phyloP scores from a whole-genome alignment of 2,329 filamentous ascomycete genomes.

The Epichloe coenophiala region DNA sequence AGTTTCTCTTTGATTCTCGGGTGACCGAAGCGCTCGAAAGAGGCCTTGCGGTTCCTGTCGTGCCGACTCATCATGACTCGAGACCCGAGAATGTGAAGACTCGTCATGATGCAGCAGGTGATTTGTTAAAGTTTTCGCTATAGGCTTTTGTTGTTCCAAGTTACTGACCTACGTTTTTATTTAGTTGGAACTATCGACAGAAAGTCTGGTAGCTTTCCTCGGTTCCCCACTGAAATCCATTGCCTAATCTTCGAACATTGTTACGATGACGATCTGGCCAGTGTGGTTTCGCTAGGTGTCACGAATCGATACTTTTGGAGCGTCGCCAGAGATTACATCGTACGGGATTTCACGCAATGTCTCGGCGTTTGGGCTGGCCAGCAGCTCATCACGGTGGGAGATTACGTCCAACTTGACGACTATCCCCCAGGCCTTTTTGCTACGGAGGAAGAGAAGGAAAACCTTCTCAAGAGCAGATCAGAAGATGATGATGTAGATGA shows the following conservation, averaged over 20 bases:
- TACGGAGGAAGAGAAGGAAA: background rate
- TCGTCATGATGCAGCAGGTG: too few species aligned
- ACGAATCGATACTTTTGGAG: constrained; percentile 1
- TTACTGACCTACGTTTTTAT: background rate
- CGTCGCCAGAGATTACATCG: background rate
- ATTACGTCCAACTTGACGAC: background rate
- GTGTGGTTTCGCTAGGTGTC: background rate
- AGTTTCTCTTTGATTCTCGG: background rate
- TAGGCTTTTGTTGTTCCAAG: background rate
- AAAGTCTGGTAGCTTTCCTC: background rate
- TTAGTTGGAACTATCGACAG: background rate
- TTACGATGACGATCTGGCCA: background rate
- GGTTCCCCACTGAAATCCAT: background rate
- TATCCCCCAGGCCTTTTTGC: background rate
- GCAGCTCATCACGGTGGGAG: background rate
- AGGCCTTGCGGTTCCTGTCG: background rate
- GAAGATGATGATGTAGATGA: background rate
- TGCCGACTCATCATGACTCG: background rate
- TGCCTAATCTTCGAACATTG: background rate
- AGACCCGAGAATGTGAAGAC: background rate
- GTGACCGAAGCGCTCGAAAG: background rate
- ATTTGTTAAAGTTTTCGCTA: too few species aligned
- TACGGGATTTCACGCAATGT: background rate
- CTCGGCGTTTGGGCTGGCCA: background rate
- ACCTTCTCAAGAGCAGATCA: background rate